These are phyloP conservation scores for Claviceps purpurea DNA, from an alignment of 2,329 filamentous ascomycete genomes.

Conservation along the genomic window DNA sequence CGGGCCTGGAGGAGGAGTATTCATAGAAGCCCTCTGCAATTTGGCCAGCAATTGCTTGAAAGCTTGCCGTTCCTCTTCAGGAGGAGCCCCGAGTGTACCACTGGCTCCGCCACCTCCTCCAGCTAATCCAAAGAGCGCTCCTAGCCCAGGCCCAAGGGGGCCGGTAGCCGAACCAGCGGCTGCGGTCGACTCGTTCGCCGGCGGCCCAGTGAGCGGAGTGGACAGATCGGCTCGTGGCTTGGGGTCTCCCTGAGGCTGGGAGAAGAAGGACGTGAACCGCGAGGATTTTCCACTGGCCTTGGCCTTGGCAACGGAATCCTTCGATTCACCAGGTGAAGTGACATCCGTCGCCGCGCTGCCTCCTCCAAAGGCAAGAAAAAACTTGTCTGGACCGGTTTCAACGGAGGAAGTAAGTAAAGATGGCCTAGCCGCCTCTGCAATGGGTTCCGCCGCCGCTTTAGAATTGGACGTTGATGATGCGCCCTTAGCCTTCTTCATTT, in stretches of 20 bases:
- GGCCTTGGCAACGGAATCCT: constrained; percentile 27
- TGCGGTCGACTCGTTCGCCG: constrained; percentile 6
- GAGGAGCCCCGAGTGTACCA: constrained; percentile 11
- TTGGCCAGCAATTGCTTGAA: constrained; percentile 75
- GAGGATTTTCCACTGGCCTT: constrained; percentile 57
- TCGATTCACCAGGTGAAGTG: constrained; percentile 37
- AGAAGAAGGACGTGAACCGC: constrained; percentile 73
- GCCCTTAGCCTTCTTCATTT: constrained; percentile 59
- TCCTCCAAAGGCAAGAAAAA: constrained; percentile 50
- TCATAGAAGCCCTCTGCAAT: constrained; percentile 48
- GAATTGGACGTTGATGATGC: constrained; percentile 13
- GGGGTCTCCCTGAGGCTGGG: constrained; percentile 34
- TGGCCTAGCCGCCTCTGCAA: constrained; percentile 34
- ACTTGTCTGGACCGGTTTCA: constrained; percentile 61
- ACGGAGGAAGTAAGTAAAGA: constrained; percentile 47
- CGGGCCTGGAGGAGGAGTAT: constrained; percentile 30
- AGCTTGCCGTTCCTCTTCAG: constrained; percentile 66
- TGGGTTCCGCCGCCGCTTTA: constrained; percentile 21
- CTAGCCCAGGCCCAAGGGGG: constrained; percentile 3
- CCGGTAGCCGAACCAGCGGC: constrained; percentile 3
- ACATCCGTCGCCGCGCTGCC: constrained; percentile 29
- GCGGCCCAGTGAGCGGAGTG: constrained; percentile 25
- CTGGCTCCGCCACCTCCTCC: not conserved
- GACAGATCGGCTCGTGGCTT: constrained; percentile 36
- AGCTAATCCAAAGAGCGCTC: constrained; percentile 2